Percentiles rank a stretch among this genome's conserved stretches.
Evolutionary conservation across 1,139 yeast species (phyloP).

Genomic region (Taphrina pruni): DNA sequence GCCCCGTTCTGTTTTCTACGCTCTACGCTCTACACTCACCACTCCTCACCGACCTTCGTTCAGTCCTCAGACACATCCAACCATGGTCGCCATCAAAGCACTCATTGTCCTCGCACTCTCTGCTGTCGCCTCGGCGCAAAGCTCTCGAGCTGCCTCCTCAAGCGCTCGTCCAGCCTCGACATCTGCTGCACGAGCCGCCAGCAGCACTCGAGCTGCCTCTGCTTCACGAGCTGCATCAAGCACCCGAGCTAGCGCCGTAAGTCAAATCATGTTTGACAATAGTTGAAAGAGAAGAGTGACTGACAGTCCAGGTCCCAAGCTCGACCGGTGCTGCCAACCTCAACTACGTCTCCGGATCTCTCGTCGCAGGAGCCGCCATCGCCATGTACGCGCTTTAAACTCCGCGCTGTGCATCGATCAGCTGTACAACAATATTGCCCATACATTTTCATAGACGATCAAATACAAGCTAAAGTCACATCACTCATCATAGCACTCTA

Average conservation of each 20-base stretch:
- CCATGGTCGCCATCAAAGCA: slow-evolving; percentile 38
- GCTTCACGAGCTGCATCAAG: slow-evolving; percentile 29
- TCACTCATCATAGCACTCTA: too few species aligned
- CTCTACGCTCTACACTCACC: not conserved
- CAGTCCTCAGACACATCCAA: not conserved
- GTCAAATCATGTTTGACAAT: not conserved
- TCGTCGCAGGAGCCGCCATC: slow-evolving; percentile 39
- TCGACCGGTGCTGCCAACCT: slow-evolving; percentile 31
- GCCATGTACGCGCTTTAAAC: slow-evolving; percentile 31
- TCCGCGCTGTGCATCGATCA: not conserved
- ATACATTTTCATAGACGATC: not conserved
- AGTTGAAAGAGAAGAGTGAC: too few species aligned
- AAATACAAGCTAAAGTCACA: too few species aligned
- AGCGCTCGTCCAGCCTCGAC: slow-evolving; percentile 20
- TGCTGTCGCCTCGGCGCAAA: slow-evolving; percentile 35
- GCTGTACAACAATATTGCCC: not conserved
- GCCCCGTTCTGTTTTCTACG: not conserved
- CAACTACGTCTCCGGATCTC: slow-evolving; percentile 32
- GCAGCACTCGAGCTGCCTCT: slow-evolving; percentile 22
- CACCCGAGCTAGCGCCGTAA: slow-evolving; percentile 14
- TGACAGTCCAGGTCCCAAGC: not conserved
- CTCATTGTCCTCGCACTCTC: slow-evolving; percentile 37
- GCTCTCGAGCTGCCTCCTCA: slow-evolving; percentile 9
- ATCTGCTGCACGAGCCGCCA: slow-evolving; percentile 32
- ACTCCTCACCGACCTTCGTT: slow-evolving; percentile 1